Evolutionary conservation across 2,329 filamentous ascomycete genomes (phyloP), one percentile per base, ranked within the genome.

Genomic region (Cladosporium sphaerospermum): DNA sequence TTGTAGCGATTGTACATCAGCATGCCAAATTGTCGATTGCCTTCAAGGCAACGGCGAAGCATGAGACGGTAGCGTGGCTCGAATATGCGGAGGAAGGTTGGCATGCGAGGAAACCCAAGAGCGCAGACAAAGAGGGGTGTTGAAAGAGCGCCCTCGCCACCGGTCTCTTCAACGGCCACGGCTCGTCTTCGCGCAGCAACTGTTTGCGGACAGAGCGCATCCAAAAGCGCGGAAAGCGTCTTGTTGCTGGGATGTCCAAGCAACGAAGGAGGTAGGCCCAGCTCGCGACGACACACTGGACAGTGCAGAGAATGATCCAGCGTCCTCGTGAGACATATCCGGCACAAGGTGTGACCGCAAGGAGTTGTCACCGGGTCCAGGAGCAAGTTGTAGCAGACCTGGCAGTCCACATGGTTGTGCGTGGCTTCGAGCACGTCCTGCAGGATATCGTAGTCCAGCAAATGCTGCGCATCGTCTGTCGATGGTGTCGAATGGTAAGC

Each of bases 21-120:
- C 87, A 96, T 95, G 19, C 91, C 91, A 64, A 96, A 96, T 19
- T 82, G 87, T 11, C 81, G 76, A 56, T 86, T 81, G 0, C 83
- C 82, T 57, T 90, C 85, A 50, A 95, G 74, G 0, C 83, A 86
- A 34, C 89, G 81, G 44, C 86, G 80, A 36, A 96, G 85, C 89
- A 96, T 93, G n/a, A 93, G 76, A 7, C 89, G 82, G 66, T 96
- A 96, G 6, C 88, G 80, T n/a, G 88, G 88, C 67, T 96, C 91
- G 64, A 95, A 96, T n/a, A 96, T 81, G 62, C 95, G 88, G 3
- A 96, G 74, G 60, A 93, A 93, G 0, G 88, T 91, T 0, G 86
- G 89, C 81, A 92, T 89, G 1, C 78, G 76, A 1, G 91, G 91
- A 61, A 93, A 92, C 0, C 88, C 81, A 8, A 95, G 71, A 0